Evolutionary conservation across 768 basidiomycete species (phyloP), one percentile per base, ranked within the genome.

Genomic region (Hericium coralloides): DNA sequence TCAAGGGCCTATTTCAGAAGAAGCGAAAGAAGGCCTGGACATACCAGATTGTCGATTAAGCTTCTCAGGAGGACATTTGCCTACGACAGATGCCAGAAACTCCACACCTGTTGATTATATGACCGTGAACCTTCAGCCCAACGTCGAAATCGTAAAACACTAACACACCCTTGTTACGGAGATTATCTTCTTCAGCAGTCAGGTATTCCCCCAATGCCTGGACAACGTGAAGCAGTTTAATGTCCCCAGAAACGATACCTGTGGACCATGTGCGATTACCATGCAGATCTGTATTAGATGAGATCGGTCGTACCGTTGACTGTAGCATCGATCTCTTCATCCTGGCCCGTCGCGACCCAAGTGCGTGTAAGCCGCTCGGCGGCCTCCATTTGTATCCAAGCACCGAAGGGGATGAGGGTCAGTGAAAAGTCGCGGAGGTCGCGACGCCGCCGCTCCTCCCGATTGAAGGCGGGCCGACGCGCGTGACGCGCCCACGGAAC

Each of bases 171-270:
- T 92, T 92, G 9, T 81, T 80, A 26, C 95, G 79, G 12, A 87
- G 69, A 4, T 76, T 74, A 63, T 87, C 89, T 55, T 95, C 89
- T 57, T 94, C 90, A 2, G 91, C 84, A 0, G 91, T 95, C 14
- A 99, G 74, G 65, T 89, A 93, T 62, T 90, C 87, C 43, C 92
- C 92, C 0, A 97, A 79, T 23, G 85, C 83, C 66, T 91, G 93
- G 38, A 98, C 91, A 20, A 98, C 72, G 59, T 85, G 79, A 4
- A 94, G 73, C 14, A 97, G 73, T 18, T 83, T 79, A 9, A 80
- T 69, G 20, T 75, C 69, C 18, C 83, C 83, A 58, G 74, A 73
- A 14, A 81, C 79, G 55, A 85, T 71, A 51, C 73, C 84, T 85
- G 61, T 47, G 49, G 54, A 57, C n/a, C 43, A n/a, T 45, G n/a